Evolutionary conservation across 2,329 filamentous ascomycete species (phyloP).

Genomic region (Aurifilum marmelostoma): DNA sequence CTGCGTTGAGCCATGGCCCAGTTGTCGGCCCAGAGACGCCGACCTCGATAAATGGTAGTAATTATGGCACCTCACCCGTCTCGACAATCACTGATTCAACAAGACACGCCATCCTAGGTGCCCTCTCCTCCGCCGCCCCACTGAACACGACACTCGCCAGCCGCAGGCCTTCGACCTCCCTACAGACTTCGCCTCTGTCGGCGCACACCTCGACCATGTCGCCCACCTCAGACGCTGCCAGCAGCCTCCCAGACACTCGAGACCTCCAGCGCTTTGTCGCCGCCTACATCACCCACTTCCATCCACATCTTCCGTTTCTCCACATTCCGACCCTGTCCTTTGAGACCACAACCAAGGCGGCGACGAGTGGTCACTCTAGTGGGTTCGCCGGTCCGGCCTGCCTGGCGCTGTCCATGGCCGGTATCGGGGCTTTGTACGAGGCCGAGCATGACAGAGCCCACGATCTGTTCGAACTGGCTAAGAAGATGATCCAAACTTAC

Average conservation of each 20-base stretch:
- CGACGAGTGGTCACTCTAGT: constrained; percentile 63
- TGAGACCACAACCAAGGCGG: constrained; percentile 69
- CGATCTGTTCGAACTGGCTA: constrained; percentile 88
- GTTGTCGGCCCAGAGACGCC: constrained; percentile 72
- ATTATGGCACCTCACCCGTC: constrained; percentile 60
- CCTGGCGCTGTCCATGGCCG: constrained; percentile 83
- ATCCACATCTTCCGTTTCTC: constrained; percentile 92
- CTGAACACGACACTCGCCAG: constrained; percentile 59
- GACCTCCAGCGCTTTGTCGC: constrained; percentile 90
- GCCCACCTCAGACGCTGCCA: constrained; percentile 33
- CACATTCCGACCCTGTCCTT: constrained; percentile 92
- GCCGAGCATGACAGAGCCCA: constrained; percentile 78
- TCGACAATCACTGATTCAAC: constrained; percentile 69
- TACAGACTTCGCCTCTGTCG: constrained; percentile 58
- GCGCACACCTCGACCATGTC: constrained; percentile 51
- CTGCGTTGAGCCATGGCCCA: constrained; percentile 64
- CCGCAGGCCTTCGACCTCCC: constrained; percentile 67
- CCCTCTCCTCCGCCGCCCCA: constrained; percentile 49
- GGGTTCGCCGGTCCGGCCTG: constrained; percentile 80
- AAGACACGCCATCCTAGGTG: constrained; percentile 62
- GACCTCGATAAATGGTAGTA: constrained; percentile 68
- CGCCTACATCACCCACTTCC: constrained; percentile 89
- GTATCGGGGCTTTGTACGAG: constrained; percentile 77
- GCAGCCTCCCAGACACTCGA: constrained; percentile 74
- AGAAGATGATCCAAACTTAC: constrained; percentile 93